A percentile compares a stretch with the other conserved stretches of the same genome.
These are phyloP conservation scores for Luvunga scandens DNA, from an alignment of 345 rosid genomes.

Conservation along the genomic window DNA sequence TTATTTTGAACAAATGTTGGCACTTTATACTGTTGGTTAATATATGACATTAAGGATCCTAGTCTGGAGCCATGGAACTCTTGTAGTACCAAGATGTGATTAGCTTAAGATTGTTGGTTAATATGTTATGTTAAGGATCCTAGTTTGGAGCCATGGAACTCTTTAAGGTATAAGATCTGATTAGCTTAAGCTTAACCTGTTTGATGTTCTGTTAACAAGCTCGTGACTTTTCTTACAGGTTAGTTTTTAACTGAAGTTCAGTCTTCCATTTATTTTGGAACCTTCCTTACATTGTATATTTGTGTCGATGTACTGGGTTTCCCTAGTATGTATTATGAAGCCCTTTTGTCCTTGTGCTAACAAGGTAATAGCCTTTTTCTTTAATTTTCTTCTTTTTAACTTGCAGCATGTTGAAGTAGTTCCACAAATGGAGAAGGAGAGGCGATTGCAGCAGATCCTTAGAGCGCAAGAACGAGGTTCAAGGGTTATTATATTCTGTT, in stretches of 20 bases:
- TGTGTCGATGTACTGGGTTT: background rate
- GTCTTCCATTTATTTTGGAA: background rate
- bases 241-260: background rate
- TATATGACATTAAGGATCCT: background rate
- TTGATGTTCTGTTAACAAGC: background rate
- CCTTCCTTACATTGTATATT: background rate
- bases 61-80: background rate
- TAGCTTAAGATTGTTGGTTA: no score
- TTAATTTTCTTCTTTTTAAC: background rate
- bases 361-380: background rate
- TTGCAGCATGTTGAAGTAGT: conserved; percentile 88
- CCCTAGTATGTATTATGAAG: background rate
- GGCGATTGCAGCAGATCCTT: conserved; percentile 89
- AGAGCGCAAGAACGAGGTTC: conserved; percentile 92
- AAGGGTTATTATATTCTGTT: conserved; percentile 82
- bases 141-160: background rate
- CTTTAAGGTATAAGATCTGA: background rate
- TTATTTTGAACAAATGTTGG: background rate
- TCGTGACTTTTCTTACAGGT: background rate
- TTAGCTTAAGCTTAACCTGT: background rate
- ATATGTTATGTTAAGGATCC: background rate
- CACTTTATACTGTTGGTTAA: background rate
- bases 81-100: background rate
- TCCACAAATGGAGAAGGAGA: conserved; percentile 89
- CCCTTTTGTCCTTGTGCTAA: conserved; percentile 1